phyloP scores from a whole-genome alignment of 2,329 filamentous ascomycete species.

The Aspergillus sp. region DNA sequence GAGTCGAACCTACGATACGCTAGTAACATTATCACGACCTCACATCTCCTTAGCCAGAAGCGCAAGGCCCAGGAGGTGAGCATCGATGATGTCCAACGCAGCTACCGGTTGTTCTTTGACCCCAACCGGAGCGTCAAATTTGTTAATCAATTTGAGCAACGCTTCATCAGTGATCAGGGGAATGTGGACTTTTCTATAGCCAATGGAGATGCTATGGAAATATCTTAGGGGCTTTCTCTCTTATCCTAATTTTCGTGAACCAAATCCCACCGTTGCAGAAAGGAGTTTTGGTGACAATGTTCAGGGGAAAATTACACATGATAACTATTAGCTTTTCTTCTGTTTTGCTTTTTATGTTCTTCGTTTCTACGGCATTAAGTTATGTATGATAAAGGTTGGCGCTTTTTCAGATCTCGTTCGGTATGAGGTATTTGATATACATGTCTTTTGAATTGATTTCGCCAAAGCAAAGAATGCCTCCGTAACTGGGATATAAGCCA shows the following conservation, averaged over 20 bases:
- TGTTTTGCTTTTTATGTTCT: slow-evolving; percentile 11
- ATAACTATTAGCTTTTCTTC: slow-evolving; percentile 1
- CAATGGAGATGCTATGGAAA: slow-evolving; percentile 61
- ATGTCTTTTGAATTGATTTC: slow-evolving; percentile 15
- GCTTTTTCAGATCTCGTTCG: slow-evolving; percentile 21
- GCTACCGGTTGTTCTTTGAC: slow-evolving; percentile 91
- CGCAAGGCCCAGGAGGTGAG: slow-evolving; percentile 74
- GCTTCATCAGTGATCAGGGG: slow-evolving; percentile 82
- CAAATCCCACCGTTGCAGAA: too few species aligned
- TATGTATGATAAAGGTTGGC: slow-evolving; percentile 33
- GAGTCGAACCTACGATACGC: slow-evolving; percentile 90
- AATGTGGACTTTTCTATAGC: slow-evolving; percentile 59
- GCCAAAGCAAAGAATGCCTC: slow-evolving; percentile 12
- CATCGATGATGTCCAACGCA: slow-evolving; percentile 83
- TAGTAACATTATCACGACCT: slow-evolving; percentile 96
- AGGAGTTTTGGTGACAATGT: background rate
- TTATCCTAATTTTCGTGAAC: background rate
- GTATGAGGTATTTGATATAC: slow-evolving; percentile 16
- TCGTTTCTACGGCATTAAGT: slow-evolving; percentile 19
- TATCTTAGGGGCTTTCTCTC: slow-evolving; percentile 39
- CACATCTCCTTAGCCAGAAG: slow-evolving; percentile 79
- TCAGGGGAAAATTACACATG: background rate
- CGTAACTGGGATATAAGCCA: slow-evolving; percentile 11
- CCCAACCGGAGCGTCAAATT: slow-evolving; percentile 81
- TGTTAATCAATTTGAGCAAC: slow-evolving; percentile 80